phyloP scores from a whole-genome alignment of 2,329 filamentous ascomycete genomes.

The Sarocladium brachiariae region DNA sequence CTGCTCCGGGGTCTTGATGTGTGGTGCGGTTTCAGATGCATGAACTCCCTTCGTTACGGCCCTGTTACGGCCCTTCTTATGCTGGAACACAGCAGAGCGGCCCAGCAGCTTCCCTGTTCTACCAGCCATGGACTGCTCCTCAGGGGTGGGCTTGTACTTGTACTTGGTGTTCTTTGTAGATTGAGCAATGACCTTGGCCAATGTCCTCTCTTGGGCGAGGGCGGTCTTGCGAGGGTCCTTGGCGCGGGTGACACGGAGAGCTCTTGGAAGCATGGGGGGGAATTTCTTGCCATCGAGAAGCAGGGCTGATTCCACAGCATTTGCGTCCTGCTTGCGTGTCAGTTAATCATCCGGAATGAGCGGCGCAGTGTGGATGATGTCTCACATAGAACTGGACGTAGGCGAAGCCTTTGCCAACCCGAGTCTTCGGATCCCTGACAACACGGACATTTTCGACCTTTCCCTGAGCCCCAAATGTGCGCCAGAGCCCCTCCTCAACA shows the following conservation, averaged over 20 bases:
- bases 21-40: slow-evolving; percentile 11
- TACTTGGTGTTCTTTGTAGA: slow-evolving; percentile 45
- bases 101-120: slow-evolving; percentile 69
- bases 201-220: slow-evolving; percentile 32
- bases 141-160: slow-evolving; percentile 61
- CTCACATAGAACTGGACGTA: slow-evolving; percentile 87
- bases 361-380: slow-evolving; percentile 10
- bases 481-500: slow-evolving; percentile 88
- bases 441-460: slow-evolving; percentile 91
- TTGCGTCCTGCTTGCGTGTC: slow-evolving; percentile 55
- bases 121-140: slow-evolving; percentile 65
- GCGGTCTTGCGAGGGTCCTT: slow-evolving; percentile 62
- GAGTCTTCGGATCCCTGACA: slow-evolving; percentile 78
- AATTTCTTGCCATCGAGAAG: slow-evolving; percentile 87
- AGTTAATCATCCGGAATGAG: slow-evolving; percentile 13
- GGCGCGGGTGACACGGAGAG: slow-evolving; percentile 78
- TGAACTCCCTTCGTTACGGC: not conserved
- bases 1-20: slow-evolving; percentile 54
- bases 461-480: slow-evolving; percentile 66
- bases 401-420: slow-evolving; percentile 93
- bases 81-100: slow-evolving; percentile 34
- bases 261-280: slow-evolving; percentile 85
- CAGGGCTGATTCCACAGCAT: slow-evolving; percentile 84
- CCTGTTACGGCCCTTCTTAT: slow-evolving; percentile 11
- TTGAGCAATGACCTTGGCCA: slow-evolving; percentile 27